Evolutionary conservation across 106 monocot species (phyloP).

Genomic region (Dactylorhiza incarnata): DNA sequence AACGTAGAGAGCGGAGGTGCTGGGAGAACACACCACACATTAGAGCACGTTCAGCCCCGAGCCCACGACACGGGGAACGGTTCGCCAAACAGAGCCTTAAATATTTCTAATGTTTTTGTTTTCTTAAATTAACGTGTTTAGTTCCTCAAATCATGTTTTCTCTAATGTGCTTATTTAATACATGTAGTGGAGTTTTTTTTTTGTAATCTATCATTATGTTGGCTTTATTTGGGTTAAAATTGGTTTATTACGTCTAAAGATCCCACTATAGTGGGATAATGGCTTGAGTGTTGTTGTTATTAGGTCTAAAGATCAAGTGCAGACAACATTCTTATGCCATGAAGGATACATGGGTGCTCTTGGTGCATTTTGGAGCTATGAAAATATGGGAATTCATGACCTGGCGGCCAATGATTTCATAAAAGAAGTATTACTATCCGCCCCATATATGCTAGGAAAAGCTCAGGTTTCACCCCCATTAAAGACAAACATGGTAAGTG

Average conservation of each 20-base stretch:
- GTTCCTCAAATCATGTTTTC: no score
- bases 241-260: constrained; percentile 53
- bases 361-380: constrained; percentile 79
- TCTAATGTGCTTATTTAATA: no score
- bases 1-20: no score
- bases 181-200: background rate
- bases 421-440: constrained; percentile 58
- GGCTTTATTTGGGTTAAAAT: background rate
- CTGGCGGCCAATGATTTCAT: constrained; percentile 45
- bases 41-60: no score
- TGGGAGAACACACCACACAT: no score
- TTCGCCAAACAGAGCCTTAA: no score
- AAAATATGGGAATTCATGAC: constrained; percentile 69
- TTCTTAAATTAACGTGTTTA: no score
- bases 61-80: no score
- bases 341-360: constrained; percentile 65
- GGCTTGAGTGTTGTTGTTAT: no score
- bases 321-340: constrained; percentile 69
- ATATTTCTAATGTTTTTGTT: no score
- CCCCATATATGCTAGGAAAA: constrained; percentile 47
- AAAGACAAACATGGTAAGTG: constrained; percentile 20
- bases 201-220: background rate
- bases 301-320: constrained; percentile 72
- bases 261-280: no score
- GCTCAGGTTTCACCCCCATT: constrained; percentile 23